Percentiles rank a stretch among this genome's conserved stretches.
Evolutionary conservation across 352 stramenopile species (phyloP).

Genomic region (Phytopythium boreale): DNA sequence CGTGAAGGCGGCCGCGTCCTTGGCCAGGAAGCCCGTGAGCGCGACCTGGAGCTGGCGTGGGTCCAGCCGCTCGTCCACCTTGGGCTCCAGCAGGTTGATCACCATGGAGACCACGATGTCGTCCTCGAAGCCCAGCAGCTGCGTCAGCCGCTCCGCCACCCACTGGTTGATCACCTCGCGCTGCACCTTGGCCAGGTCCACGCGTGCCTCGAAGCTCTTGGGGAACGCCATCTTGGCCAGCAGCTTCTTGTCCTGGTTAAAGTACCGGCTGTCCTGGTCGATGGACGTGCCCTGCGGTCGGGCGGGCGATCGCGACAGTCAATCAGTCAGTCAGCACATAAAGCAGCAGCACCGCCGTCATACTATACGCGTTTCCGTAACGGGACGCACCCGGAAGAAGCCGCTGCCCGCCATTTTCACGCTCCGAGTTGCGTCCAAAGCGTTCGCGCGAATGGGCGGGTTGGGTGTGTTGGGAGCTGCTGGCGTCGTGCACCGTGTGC

Average conservation of each 20-base stretch:
- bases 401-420: constrained; percentile 7
- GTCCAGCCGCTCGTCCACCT: constrained; percentile 70
- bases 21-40: constrained; percentile 91
- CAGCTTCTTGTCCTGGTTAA: constrained; percentile 88
- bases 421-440: no score
- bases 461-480: background rate
- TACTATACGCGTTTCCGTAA: no score
- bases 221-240: constrained; percentile 84
- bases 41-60: constrained; percentile 87
- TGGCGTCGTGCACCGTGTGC: background rate
- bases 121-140: constrained; percentile 90
- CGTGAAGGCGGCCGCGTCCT: constrained; percentile 79
- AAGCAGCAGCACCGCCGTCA: no score
- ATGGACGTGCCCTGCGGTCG: constrained; percentile 49
- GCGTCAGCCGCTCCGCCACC: constrained; percentile 83
- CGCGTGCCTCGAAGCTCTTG: constrained; percentile 67
- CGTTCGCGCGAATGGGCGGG: background rate
- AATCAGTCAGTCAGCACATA: no score
- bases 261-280: constrained; percentile 85
- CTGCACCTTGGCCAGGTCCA: constrained; percentile 89
- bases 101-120: constrained; percentile 89
- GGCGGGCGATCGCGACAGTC: no score
- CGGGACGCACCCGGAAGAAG: constrained; percentile 31
- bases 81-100: constrained; percentile 82
- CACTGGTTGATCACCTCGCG: constrained; percentile 89